Base-by-base conservation (phyloP, 176 grass and related monocot species). In the Elymus sibiricus region DNA sequence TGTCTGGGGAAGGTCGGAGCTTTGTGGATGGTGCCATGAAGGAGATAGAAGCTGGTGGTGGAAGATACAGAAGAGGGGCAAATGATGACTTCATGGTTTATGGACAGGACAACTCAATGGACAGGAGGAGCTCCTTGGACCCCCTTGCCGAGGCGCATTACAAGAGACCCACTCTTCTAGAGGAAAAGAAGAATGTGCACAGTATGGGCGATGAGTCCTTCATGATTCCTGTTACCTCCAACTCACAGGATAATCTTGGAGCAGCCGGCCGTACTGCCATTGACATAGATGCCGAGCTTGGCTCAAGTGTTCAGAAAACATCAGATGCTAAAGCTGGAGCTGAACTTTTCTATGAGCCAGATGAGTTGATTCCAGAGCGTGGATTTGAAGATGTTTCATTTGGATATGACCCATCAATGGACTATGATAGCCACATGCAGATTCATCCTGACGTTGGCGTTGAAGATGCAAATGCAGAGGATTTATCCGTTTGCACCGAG, bases 221-320 rank as follows among this genome's bases (percentile, higher is more conserved):
- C 79, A 89, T 96, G 82, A 82, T 99, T 83, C 94, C 94, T 90
- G 61, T 89, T 86, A 96, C 90, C 81, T 94, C 89, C 11, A 79
- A 80, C 35, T 88, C 74, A 72, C 90, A 87, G 22, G 88, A 93
- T 66, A 86, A 89, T 67, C n/a, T 83, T 64, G 89, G 84, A 64
- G 27, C 90, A 11, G 92, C 88, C 64, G 88, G 16, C 64, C 81
- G 94, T 85, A 89, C 87, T 79, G 47, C 82, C 5, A 93, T 99
- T 74, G 92, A 96, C 84, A 94, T 97, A 82, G 90, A 94, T 86
- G 90, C 91, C 74, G 97, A 99, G 83, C 85, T 97, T 82, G 85
- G 88, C 37, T 68, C 34, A 72, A 56, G 70, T 14, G 64, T 64
- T 65, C 51, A 80, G 32, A 86, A 83, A 83, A 80, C 76, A 42